Base-by-base conservation (phyloP, 2,329 filamentous ascomycete genomes). In the Colletotrichum sansevieriae region DNA sequence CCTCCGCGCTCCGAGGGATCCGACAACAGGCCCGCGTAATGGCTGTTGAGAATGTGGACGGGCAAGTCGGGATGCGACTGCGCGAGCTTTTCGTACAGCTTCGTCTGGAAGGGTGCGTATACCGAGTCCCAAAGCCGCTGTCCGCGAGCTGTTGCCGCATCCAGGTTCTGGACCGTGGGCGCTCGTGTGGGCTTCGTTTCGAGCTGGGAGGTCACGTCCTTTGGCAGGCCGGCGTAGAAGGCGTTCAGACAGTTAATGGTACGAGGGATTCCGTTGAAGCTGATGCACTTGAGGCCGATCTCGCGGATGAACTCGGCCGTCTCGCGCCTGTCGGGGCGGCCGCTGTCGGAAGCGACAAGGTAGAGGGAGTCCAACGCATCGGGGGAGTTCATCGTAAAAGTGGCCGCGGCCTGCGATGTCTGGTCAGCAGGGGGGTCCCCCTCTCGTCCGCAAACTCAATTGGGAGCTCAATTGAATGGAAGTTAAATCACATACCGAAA, bases 351-450 rank as follows among this genome's bases (percentile, higher is more conserved):
- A 11, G 86, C 85, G 37, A 87, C 78, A 63, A 84, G 75, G 79
- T 89, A 90, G 12, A 95, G 85, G 22, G 86, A 80, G 4, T 87
- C 81, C 72, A 95, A 87, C 3, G 92, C 91, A 65, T 92, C 91
- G 25, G 93, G 93, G 2, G 92, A 94, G 82, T 97, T 96, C 83
- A 96, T 89, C 1, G 93, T 96, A 82, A 95, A 92, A 2, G 92
- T 94, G 18, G 93, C 90, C 37, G 93, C 93, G 1, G 93, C 91
- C 90, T 93, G 60, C 2, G 18, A 51, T 4, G 35, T 29, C 20
- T 33, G 18, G 61, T 46, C 11, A 59, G 39, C 25, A 8, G 12
- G 29, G 18, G 62, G 4, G 9, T 20, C 35, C 39, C 25, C 29
- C 3, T 10, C 11, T n/a, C 15, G 54, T 39, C 25, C 52, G 10